These are phyloP conservation scores for Candida boidinii DNA, from an alignment of 805 yeast genomes.

Conservation along the genomic window DNA sequence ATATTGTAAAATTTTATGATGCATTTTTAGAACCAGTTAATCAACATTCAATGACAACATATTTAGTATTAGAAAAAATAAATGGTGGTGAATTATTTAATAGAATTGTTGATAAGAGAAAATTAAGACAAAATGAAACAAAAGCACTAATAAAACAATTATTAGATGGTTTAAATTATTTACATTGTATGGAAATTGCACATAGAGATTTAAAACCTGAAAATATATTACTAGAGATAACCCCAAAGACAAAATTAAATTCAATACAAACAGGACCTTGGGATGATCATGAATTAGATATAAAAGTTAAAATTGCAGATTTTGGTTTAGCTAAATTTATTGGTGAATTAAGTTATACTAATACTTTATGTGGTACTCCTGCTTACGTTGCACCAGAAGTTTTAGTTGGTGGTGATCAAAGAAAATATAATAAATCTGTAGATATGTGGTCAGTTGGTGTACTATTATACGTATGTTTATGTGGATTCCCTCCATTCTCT, in stretches of 20 bases:
- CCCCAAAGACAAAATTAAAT: conserved; percentile 15
- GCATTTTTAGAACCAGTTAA: conserved; percentile 44
- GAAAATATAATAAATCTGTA: conserved; percentile 60
- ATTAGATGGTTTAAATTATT: conserved; percentile 63
- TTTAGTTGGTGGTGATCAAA: conserved; percentile 36
- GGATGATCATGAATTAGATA: conserved; percentile 52
- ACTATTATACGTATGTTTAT: conserved; percentile 64
- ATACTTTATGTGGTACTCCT: conserved; percentile 79
- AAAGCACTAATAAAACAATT: conserved; percentile 47
- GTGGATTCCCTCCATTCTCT: conserved; percentile 82
- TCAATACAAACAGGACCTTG: conserved; percentile 36
- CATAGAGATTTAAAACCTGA: conserved; percentile 96
- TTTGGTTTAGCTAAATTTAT: conserved; percentile 67
- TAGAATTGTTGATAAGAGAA: conserved; percentile 57
- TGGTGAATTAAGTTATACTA: conserved; percentile 67
- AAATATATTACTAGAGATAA: conserved; percentile 57
- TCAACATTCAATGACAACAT: conserved; percentile 39
- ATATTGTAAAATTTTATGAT: conserved; percentile 58
- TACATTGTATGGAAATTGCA: conserved; percentile 86
- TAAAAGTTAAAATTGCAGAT: conserved; percentile 70
- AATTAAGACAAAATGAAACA: conserved; percentile 53
- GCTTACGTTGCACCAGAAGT: conserved; percentile 86
- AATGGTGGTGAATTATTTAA: conserved; percentile 72
- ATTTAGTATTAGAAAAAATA: conserved; percentile 63
- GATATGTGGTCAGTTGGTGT: conserved; percentile 85